Percentiles rank a stretch among this genome's conserved stretches.
Conservation (phyloP, 2,329 filamentous ascomycete genomes). For the Epichloe brachyelytri region DNA sequence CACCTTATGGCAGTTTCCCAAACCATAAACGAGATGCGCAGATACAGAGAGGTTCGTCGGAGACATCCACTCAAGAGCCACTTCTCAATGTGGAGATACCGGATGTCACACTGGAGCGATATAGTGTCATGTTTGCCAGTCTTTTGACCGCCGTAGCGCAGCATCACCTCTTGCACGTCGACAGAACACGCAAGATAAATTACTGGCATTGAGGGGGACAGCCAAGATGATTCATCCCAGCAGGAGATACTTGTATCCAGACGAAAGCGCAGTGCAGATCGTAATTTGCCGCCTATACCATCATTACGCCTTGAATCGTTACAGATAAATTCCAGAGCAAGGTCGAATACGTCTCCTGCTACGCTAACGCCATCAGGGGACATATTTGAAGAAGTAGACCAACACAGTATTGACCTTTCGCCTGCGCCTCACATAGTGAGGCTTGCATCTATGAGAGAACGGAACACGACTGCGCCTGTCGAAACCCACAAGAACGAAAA, state of each 20-base stretch:
- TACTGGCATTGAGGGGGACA: constrained; percentile 15
- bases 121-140: constrained; percentile 84
- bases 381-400: constrained; percentile 17
- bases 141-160: constrained; percentile 39
- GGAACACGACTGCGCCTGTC: background rate
- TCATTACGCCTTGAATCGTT: constrained; percentile 21
- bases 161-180: constrained; percentile 38
- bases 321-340: constrained; percentile 24
- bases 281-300: constrained; percentile 24
- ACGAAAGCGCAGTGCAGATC: background rate
- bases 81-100: constrained; percentile 71
- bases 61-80: constrained; percentile 6
- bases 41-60: background rate
- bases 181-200: constrained; percentile 44
- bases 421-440: constrained; percentile 3
- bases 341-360: constrained; percentile 44
- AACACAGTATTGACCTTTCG: background rate
- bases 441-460: constrained; percentile 1
- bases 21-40: background rate
- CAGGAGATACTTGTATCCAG: constrained; percentile 15
- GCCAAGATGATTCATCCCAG: background rate
- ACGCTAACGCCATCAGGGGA: constrained; percentile 29
- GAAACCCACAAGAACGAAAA: background rate
- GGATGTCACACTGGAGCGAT: constrained; percentile 67
- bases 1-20: background rate